Percentiles rank a stretch among this genome's conserved stretches.
Evolutionary conservation across 2,329 filamentous ascomycete species (phyloP).

Genomic region (Scortechinia acanthostroma): DNA sequence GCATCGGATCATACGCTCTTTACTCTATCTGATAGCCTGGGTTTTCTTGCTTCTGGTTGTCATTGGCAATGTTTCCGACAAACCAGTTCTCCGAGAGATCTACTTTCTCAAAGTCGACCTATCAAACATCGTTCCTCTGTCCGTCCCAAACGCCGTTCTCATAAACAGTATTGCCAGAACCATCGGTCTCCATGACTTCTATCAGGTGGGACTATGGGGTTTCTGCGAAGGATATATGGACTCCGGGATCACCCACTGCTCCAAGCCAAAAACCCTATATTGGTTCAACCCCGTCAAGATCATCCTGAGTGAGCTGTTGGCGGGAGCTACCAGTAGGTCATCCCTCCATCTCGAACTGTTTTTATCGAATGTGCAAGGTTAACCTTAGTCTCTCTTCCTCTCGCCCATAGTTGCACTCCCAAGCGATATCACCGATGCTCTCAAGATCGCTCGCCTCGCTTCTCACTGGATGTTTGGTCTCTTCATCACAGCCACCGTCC

Average conservation of each 20-base stretch:
- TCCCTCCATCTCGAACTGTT: too few relatives aligned
- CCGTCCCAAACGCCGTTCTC: slow-evolving; percentile 64
- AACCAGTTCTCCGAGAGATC: slow-evolving; percentile 55
- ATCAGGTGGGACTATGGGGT: slow-evolving; percentile 84
- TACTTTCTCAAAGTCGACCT: slow-evolving; percentile 84
- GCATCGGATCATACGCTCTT: background rate
- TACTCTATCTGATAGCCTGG: background rate
- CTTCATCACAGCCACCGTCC: slow-evolving; percentile 66
- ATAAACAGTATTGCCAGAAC: slow-evolving; percentile 84
- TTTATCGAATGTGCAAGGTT: too few relatives aligned
- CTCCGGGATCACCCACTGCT: slow-evolving; percentile 72
- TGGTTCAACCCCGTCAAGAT: slow-evolving; percentile 90
- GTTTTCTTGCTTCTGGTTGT: slow-evolving; percentile 32
- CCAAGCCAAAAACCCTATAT: slow-evolving; percentile 61
- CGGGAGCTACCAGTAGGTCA: slow-evolving; percentile 59
- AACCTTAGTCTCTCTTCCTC: too few relatives aligned
- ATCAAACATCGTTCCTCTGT: slow-evolving; percentile 70
- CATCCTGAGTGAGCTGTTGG: slow-evolving; percentile 70
- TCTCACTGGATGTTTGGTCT: slow-evolving; percentile 85
- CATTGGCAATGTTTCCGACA: slow-evolving; percentile 66
- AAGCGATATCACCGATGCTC: slow-evolving; percentile 62
- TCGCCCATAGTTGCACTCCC: slow-evolving; percentile 60
- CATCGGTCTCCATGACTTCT: slow-evolving; percentile 86
- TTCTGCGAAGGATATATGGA: slow-evolving; percentile 81
- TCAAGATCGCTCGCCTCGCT: slow-evolving; percentile 66